These are phyloP conservation scores for Trichoderma parareesei DNA, from an alignment of 495 filamentous ascomycete species.

Conservation along the genomic window DNA sequence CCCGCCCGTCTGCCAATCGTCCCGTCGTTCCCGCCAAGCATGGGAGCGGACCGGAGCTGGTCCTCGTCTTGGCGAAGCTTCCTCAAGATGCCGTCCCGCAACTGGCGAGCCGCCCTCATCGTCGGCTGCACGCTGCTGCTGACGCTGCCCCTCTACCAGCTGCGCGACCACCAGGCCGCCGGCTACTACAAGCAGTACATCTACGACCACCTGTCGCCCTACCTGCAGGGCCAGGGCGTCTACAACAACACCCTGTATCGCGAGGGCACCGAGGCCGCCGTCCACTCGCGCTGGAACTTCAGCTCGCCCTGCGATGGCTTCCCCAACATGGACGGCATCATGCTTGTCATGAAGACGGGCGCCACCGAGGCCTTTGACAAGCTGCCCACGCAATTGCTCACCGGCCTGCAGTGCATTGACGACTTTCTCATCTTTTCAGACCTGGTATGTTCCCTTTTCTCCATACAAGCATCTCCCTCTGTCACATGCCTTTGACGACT, in stretches of 20 bases:
- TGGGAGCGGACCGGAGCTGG: background rate
- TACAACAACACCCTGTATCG: conserved; percentile 10
- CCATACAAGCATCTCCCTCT: background rate
- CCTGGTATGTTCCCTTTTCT: conserved; percentile 18
- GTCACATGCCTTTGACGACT: too few species aligned
- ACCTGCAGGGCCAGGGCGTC: conserved; percentile 3
- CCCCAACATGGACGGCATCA: conserved; percentile 31
- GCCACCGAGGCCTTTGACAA: conserved; percentile 44
- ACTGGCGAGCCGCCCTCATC: background rate
- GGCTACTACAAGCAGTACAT: conserved; percentile 9
- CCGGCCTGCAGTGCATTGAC: conserved; percentile 40
- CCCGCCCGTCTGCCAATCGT: background rate
- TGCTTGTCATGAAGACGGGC: conserved; percentile 50
- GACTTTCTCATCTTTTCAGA: conserved; percentile 54
- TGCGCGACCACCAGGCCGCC: conserved; percentile 10
- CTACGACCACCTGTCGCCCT: conserved; percentile 11
- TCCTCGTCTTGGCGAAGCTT: background rate
- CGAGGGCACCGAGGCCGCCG: conserved; percentile 7
- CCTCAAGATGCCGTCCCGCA: conserved; percentile 1
- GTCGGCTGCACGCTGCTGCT: conserved; percentile 7
- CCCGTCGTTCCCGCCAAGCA: background rate
- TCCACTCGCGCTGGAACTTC: conserved; percentile 1
- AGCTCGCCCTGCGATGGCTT: conserved; percentile 25
- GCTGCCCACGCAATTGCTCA: conserved; percentile 48
- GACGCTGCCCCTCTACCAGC: conserved; percentile 10